Conservation (phyloP, 345 rosid species). For the Populus davidiana region DNA sequence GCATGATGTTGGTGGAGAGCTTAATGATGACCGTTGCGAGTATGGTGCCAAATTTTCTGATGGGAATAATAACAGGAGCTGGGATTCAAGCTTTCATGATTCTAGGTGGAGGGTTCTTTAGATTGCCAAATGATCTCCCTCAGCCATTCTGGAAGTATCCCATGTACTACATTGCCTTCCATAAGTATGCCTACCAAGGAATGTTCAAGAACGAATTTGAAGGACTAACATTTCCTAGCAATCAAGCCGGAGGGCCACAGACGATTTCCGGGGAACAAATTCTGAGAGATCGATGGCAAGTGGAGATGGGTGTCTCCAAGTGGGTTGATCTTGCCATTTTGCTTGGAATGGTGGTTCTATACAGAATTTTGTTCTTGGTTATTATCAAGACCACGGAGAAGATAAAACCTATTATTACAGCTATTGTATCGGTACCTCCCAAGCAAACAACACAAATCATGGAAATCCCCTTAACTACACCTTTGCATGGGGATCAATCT, state of each 20-base stretch:
- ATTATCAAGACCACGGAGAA: conserved; percentile 32
- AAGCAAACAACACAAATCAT: conserved; percentile 8
- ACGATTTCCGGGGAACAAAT: conserved; percentile 27
- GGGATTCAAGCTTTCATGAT: conserved; percentile 58
- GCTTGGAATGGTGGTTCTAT: conserved; percentile 38
- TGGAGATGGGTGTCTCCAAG: conserved; percentile 48
- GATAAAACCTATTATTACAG: conserved; percentile 19
- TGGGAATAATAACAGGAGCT: conserved; percentile 53
- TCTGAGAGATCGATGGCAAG: conserved; percentile 37
- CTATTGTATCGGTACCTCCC: not conserved
- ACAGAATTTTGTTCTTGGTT: conserved; percentile 35
- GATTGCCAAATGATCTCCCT: conserved; percentile 48
- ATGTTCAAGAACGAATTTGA: conserved; percentile 27
- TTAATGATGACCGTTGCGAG: conserved; percentile 57
- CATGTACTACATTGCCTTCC: conserved; percentile 39
- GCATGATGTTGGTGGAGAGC: conserved; percentile 52
- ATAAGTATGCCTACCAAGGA: conserved; percentile 14
- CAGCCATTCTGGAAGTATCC: conserved; percentile 43
- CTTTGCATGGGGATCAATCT: not conserved
- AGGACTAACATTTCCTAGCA: conserved; percentile 29
- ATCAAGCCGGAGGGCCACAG: not conserved
- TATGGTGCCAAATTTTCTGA: conserved; percentile 42
- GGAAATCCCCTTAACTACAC: conserved; percentile 9
- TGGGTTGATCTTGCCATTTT: conserved; percentile 48
- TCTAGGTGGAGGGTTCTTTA: conserved; percentile 46